phyloP scores from a whole-genome alignment of 164 flowering plant species.

The Stephania japonica region DNA sequence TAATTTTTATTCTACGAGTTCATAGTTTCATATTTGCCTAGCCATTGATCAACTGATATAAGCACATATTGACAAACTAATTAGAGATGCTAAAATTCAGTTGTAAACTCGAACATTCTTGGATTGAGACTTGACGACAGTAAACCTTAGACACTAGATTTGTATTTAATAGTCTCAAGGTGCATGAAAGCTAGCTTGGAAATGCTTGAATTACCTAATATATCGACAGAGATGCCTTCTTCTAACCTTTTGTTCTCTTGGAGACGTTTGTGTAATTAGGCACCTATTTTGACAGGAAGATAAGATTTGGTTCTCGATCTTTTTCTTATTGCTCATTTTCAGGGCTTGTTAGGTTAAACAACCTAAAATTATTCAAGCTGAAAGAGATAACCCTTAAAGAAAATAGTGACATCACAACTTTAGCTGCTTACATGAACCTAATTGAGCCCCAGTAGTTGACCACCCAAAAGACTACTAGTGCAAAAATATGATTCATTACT shows the following conservation, averaged over 20 bases:
- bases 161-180: too few relatives aligned
- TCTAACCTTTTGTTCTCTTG: neutral
- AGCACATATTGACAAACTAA: too few relatives aligned
- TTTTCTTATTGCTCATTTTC: conserved; percentile 12
- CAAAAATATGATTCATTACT: neutral
- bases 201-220: neutral
- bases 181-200: too few relatives aligned
- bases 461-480: conserved; percentile 4
- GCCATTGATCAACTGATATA: neutral
- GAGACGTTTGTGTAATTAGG: neutral
- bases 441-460: conserved; percentile 18
- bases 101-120: too few relatives aligned
- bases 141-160: too few relatives aligned
- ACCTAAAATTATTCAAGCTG: neutral
- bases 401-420: conserved; percentile 5
- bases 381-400: conserved; percentile 9
- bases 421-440: conserved; percentile 9
- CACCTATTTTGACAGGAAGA: neutral
- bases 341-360: conserved; percentile 1
- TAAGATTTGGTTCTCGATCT: conserved; percentile 7
- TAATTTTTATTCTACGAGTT: neutral
- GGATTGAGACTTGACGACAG: too few relatives aligned
- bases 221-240: conserved; percentile 1
- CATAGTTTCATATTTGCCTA: neutral
- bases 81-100: too few relatives aligned